A percentile compares a stretch with the other conserved stretches of the same genome.
Conservation (phyloP, 805 yeast species). For the Clavispora asparagi region DNA sequence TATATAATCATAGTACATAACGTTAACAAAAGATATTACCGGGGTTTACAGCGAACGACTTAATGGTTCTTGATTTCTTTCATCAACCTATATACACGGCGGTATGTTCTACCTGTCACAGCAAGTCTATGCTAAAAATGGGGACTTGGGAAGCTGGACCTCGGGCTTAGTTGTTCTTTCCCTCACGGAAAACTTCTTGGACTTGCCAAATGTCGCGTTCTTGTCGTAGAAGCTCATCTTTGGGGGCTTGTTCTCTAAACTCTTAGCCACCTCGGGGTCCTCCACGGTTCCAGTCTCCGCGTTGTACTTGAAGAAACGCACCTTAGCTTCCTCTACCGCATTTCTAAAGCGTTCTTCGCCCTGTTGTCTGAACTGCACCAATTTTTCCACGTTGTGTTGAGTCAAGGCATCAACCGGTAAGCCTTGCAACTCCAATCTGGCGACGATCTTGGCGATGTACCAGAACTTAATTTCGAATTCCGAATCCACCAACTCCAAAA, state of each 20-base stretch:
- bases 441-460: constrained; percentile 76
- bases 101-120: not conserved
- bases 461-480: constrained; percentile 65
- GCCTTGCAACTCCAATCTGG: constrained; percentile 67
- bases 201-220: constrained; percentile 18
- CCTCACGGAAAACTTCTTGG: constrained; percentile 31
- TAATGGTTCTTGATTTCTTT: not conserved
- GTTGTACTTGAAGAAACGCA: constrained; percentile 31
- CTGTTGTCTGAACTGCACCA: constrained; percentile 41
- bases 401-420: constrained; percentile 48
- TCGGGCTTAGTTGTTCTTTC: constrained; percentile 20
- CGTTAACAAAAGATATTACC: too few relatives aligned
- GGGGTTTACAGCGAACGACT: too few relatives aligned
- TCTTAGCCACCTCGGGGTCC: constrained; percentile 18
- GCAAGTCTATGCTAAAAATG: constrained; percentile 17
- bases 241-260: constrained; percentile 30
- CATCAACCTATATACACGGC: not conserved
- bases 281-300: constrained; percentile 23
- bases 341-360: constrained; percentile 52
- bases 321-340: constrained; percentile 51
- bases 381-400: constrained; percentile 47
- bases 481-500: constrained; percentile 77
- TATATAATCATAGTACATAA: too few relatives aligned
- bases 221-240: constrained; percentile 18
- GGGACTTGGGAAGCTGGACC: constrained; percentile 26